A percentile compares a stretch with the other conserved stretches of the same genome.
Evolutionary conservation across 2,329 filamentous ascomycete genomes (phyloP).

Genomic region (Periglandula ipomoeae): DNA sequence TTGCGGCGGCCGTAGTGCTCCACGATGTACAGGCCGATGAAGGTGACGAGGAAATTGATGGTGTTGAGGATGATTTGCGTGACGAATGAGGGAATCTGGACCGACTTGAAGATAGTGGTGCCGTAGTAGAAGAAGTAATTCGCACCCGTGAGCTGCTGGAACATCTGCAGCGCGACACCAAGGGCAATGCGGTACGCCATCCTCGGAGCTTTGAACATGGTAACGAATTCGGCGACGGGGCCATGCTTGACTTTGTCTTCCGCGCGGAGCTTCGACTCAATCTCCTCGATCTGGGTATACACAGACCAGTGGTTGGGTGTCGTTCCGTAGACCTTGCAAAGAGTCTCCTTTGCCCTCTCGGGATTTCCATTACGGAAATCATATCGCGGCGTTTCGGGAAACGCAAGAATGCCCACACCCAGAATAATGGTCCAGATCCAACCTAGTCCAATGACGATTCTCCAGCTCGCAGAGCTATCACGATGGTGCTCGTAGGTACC

Average conservation of each 20-base stretch:
- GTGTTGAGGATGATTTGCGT: constrained; percentile 59
- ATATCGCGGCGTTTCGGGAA: constrained; percentile 44
- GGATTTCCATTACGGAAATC: constrained; percentile 38
- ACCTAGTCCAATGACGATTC: constrained; percentile 47
- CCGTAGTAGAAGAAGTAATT: constrained; percentile 61
- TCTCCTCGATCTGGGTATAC: constrained; percentile 41
- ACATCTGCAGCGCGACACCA: constrained; percentile 51
- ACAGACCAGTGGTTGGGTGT: constrained; percentile 34
- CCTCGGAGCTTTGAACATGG: constrained; percentile 54
- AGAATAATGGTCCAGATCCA: constrained; percentile 41
- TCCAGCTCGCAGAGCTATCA: constrained; percentile 45
- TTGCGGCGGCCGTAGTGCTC: constrained; percentile 57
- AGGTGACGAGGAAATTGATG: constrained; percentile 60
- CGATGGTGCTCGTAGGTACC: constrained; percentile 42
- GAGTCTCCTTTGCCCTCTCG: constrained; percentile 36
- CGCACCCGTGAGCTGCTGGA: constrained; percentile 60
- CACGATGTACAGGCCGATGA: constrained; percentile 61
- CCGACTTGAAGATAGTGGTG: constrained; percentile 39
- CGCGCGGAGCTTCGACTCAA: constrained; percentile 41
- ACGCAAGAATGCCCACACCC: constrained; percentile 37
- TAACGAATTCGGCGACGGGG: constrained; percentile 37
- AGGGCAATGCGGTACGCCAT: constrained; percentile 55
- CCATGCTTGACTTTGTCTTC: constrained; percentile 32
- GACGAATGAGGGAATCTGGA: constrained; percentile 49
- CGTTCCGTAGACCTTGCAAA: constrained; percentile 39